These are phyloP conservation scores for Rhizopogon parksii DNA, from an alignment of 1,284 basidiomycete genomes.

Conservation along the genomic window DNA sequence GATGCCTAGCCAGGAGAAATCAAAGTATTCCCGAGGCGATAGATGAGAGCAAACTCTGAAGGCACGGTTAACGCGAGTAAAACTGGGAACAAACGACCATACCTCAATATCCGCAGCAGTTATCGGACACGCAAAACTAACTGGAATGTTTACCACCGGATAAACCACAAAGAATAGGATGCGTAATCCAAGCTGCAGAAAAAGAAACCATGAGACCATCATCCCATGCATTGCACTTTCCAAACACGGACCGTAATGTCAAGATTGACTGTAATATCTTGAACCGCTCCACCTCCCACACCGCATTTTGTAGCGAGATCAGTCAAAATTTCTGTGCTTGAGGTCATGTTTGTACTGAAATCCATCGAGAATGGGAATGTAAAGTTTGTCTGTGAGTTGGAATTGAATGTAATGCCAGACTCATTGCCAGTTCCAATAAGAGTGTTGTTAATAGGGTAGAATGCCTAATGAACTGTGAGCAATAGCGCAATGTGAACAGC, in stretches of 20 bases:
- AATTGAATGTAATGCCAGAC: conserved; percentile 56
- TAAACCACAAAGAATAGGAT: conserved; percentile 64
- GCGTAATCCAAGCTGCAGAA: conserved; percentile 48
- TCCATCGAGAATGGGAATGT: conserved; percentile 75
- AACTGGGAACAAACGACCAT: conserved; percentile 1
- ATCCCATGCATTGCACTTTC: conserved; percentile 5
- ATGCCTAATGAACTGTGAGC: conserved; percentile 38
- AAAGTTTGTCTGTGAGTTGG: conserved; percentile 65
- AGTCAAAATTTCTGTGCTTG: conserved; percentile 50
- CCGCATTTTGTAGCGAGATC: conserved; percentile 72
- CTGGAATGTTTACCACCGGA: conserved; percentile 60
- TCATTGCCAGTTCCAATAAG: conserved; percentile 57
- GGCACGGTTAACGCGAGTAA: neutral
- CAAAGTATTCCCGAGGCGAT: neutral
- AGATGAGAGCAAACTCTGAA: conserved; percentile 1
- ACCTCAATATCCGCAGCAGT: conserved; percentile 25
- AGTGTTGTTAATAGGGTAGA: conserved; percentile 69
- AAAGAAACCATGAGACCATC: neutral
- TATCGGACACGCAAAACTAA: conserved; percentile 67
- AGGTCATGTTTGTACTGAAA: conserved; percentile 60
- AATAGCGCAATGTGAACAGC: conserved; percentile 3
- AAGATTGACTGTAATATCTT: conserved; percentile 63
- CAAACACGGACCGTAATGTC: conserved; percentile 48
- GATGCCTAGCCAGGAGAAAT: neutral
- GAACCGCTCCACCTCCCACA: conserved; percentile 35